Evolutionary conservation across 176 grass and related monocot species (phyloP).

Genomic region (Aegilops tauschii): DNA sequence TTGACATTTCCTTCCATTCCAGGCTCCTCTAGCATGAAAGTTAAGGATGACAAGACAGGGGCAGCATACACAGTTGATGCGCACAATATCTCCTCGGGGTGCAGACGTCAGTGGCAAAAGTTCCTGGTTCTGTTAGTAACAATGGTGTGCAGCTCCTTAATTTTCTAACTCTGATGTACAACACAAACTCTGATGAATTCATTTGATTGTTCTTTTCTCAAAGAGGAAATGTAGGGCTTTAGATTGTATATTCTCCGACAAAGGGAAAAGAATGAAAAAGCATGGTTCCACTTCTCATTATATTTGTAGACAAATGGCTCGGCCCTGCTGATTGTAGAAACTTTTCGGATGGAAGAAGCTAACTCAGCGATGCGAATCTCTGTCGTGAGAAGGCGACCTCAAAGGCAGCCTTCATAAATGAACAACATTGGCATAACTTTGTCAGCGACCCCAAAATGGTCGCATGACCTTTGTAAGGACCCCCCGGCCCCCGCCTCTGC

Average conservation of each 20-base stretch:
- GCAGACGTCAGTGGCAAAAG: constrained; percentile 45
- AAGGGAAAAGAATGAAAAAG: constrained; percentile 5
- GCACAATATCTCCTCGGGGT: constrained; percentile 51
- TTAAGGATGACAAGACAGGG: constrained; percentile 64
- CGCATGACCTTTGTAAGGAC: no score
- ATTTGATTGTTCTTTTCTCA: constrained; percentile 47
- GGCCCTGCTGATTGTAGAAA: neutral
- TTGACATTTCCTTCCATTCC: constrained; percentile 21
- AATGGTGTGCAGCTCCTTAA: constrained; percentile 37
- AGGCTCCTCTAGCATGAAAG: constrained; percentile 95
- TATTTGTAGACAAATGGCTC: neutral
- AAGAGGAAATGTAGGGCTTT: constrained; percentile 31
- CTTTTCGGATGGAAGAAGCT: neutral
- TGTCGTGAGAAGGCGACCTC: no score
- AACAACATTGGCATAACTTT: no score
- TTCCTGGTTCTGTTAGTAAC: constrained; percentile 44
- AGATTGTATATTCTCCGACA: constrained; percentile 31
- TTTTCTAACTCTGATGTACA: constrained; percentile 31
- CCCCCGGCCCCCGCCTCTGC: no score
- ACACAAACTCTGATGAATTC: constrained; percentile 20
- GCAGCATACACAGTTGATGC: constrained; percentile 47
- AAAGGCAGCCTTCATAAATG: no score
- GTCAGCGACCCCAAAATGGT: no score
- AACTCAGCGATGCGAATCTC: no score
- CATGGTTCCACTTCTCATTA: neutral